Base-by-base conservation (phyloP, 1,139 yeast genomes). In the Zygosaccharomyces sapae region DNA sequence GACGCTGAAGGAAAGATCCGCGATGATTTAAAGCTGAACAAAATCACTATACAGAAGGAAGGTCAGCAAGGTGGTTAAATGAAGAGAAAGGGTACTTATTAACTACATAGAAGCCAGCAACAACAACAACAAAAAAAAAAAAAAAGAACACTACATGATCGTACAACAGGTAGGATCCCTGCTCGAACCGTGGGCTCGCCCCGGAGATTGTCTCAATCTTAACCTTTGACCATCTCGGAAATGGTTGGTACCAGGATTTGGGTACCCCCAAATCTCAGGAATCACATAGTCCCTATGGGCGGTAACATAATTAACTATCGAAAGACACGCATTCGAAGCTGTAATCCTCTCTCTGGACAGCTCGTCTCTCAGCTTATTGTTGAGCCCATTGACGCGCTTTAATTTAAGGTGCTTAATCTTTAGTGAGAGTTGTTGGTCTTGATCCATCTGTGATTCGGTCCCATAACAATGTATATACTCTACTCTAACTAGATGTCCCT, bases 261-360 rank as follows among this genome's bases (percentile, higher is more conserved):
- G 64, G 46, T 70, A 69, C 3, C 74, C 74, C 80, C 83, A 79
- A 3, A 77, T 48, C 24, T 70, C 72, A 0, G 84, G 80, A 7
- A 80, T 59, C 30, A 77, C 66, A 55, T 74, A 78, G 56, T 80
- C 86, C 22, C 76, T 77, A 12, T 75, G 72, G 27, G 70, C 72
- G 37, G 73, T 68, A 4, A 76, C 70, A 50, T 73, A 74, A 48
- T 75, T 72, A 10, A 70, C 67, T 19, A 58, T 73, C 53, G 65
- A 73, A 58, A 75, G 67, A 37, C 86, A 79, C 5, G 88, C 86
- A 54, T 78, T 79, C 13, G 88, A 82, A 3, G 88, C 86, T 33
- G 83, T 79, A 7, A 83, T 78, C 50, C 94, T 68, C 6, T 83
- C 82, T 47, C 79, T 68, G 6, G 73, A 63, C 39, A 86, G 65